Conservation (phyloP, 2,329 filamentous ascomycete species). For the Talaromyces amestolkiae region DNA sequence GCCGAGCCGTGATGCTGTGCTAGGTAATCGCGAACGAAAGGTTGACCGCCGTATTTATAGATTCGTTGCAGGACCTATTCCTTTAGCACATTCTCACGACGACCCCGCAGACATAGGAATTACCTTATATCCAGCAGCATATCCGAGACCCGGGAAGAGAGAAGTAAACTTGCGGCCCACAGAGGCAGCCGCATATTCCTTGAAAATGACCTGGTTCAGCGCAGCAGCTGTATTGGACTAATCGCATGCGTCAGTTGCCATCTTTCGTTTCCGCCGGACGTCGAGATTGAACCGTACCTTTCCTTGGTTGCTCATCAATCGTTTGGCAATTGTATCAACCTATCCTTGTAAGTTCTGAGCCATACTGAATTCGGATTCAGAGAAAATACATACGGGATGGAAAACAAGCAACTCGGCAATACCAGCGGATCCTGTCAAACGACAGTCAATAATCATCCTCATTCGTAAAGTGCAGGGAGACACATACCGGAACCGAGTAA, state of each 20-base stretch:
- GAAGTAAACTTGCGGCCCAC: constrained; percentile 80
- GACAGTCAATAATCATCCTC: not conserved
- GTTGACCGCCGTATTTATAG: constrained; percentile 98
- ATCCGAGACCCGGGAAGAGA: constrained; percentile 93
- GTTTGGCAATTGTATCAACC: constrained; percentile 98
- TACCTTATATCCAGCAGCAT: constrained; percentile 95
- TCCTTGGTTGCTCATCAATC: constrained; percentile 96
- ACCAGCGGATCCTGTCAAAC: constrained; percentile 72
- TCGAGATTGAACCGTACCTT: constrained; percentile 50
- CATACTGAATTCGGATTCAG: not conserved
- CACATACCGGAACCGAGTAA: constrained; percentile 81
- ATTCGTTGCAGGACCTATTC: constrained; percentile 79
- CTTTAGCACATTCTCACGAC: not conserved
- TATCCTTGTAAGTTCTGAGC: constrained; percentile 35
- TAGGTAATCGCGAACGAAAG: constrained; percentile 88
- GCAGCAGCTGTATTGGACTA: constrained; percentile 60
- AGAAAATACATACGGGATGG: constrained; percentile 64
- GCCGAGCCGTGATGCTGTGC: constrained; percentile 71
- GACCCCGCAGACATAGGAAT: not conserved
- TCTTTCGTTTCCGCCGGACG: not conserved
- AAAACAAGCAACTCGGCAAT: constrained; percentile 92
- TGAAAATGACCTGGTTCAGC: constrained; percentile 92
- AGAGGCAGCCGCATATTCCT: constrained; percentile 73
- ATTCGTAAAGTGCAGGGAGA: not conserved
- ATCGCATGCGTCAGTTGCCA: constrained; percentile 13